A percentile compares a stretch with the other conserved stretches of the same genome.
These are phyloP conservation scores for Ramalina intermedia DNA, from an alignment of 495 filamentous ascomycete species.

Conservation along the genomic window DNA sequence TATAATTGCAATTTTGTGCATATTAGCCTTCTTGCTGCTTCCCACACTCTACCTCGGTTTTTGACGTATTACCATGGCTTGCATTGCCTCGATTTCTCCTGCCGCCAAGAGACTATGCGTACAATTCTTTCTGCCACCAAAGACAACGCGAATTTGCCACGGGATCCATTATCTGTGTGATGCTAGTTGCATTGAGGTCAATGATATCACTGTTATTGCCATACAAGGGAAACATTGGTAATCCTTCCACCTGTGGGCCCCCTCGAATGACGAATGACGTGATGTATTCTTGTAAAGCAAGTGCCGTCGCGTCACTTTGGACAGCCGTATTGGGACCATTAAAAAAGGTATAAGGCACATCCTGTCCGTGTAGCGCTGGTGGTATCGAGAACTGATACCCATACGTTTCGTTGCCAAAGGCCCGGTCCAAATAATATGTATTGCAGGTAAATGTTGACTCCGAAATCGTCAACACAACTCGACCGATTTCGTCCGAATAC, in stretches of 20 bases:
- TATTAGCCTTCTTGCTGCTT: too few species aligned
- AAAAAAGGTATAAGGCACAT: slow-evolving; percentile 41
- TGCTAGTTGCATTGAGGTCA: slow-evolving; percentile 27
- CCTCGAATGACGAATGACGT: slow-evolving; percentile 39
- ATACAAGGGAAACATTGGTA: slow-evolving; percentile 28
- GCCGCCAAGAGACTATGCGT: background rate
- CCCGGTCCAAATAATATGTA: slow-evolving; percentile 14
- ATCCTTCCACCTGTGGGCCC: slow-evolving; percentile 24
- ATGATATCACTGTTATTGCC: slow-evolving; percentile 25
- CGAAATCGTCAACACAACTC: slow-evolving; percentile 19
- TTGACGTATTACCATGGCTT: too few species aligned
- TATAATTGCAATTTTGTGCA: too few species aligned
- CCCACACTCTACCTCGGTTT: too few species aligned
- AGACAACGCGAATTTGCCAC: slow-evolving; percentile 30
- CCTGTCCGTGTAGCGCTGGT: slow-evolving; percentile 38
- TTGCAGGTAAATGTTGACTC: slow-evolving; percentile 29
- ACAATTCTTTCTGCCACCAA: slow-evolving; percentile 23
- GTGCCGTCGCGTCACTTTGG: slow-evolving; percentile 31
- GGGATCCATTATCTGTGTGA: slow-evolving; percentile 28
- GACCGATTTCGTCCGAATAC: slow-evolving; percentile 26
- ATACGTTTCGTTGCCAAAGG: slow-evolving; percentile 37
- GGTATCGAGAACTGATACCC: slow-evolving; percentile 47
- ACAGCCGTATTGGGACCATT: slow-evolving; percentile 31
- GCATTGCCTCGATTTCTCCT: too few species aligned
- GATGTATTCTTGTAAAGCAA: slow-evolving; percentile 44